Base-by-base conservation (phyloP, 2,329 filamentous ascomycete genomes). In the Hortaea sp. region DNA sequence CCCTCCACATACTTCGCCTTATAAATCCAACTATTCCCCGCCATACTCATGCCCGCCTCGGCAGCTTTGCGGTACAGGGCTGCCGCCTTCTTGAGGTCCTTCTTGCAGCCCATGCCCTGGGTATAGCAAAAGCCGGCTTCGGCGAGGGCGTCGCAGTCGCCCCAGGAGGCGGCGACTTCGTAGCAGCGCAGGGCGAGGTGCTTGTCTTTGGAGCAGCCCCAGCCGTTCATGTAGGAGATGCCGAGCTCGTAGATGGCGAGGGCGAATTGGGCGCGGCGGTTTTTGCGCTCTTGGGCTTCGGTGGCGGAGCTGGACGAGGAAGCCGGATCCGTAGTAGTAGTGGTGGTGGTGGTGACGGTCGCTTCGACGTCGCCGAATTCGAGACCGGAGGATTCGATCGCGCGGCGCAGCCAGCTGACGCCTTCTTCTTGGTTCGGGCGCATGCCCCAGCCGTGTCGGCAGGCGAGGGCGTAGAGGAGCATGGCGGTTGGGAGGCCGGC, bases 21-120 rank as follows among this genome's bases (percentile, higher is more conserved):
- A 73, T 95, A 89, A 57, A 97, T 97, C 90, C 92, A 98, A 73
- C 88, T 95, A 65, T 97, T 97, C 46, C 92, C 92, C 47, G 95
- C 84, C 88, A 97, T 97, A 66, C 81, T 94, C 74, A 95, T 89
- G 5, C 92, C 92, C 68, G 92, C 92, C 27, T 84, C 81, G 64
- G 95, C 92, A 5, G 92, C 92, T 71, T 83, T 76, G 20, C 92
- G 82, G 65, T 97, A 97, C 59, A 92, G 88, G 50, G 80, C 85
- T 49, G 92, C 90, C 42, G 87, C 90, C 69, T 89, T 95, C 72
- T 88, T 95, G 62, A 95, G 72, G 62, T 97, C 86, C 69, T 97
- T 98, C 73, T 92, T 95, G 64, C 86, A 94, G 4, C 92, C 92
- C 44, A 95, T 74, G 6, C 89, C 92, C 63, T 97, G 82, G 1